These are phyloP conservation scores for Simplicillium sp. DNA, from an alignment of 2,329 filamentous ascomycete species.

Conservation along the genomic window DNA sequence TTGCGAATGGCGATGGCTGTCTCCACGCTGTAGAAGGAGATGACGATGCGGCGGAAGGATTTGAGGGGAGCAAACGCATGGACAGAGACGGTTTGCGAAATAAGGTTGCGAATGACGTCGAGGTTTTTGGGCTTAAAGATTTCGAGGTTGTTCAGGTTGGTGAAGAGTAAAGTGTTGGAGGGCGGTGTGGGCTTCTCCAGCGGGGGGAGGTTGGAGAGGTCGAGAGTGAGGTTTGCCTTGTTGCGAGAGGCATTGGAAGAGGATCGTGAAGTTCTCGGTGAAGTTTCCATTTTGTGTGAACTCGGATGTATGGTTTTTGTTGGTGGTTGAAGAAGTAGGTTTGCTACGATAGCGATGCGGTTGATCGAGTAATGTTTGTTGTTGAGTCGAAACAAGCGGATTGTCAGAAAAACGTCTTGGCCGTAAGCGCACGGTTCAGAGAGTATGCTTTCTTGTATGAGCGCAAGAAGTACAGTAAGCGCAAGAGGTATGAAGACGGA, in stretches of 20 bases:
- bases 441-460: too few species aligned
- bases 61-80: slow-evolving; percentile 74
- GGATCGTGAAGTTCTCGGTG: slow-evolving; percentile 27
- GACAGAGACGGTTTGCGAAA: slow-evolving; percentile 59
- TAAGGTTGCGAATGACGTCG: slow-evolving; percentile 61
- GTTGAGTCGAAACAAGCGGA: too few species aligned
- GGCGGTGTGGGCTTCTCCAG: slow-evolving; percentile 62
- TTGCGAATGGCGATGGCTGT: slow-evolving; percentile 62
- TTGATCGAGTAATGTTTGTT: neutral
- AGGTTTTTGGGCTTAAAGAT: slow-evolving; percentile 70
- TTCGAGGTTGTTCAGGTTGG: slow-evolving; percentile 63
- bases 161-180: slow-evolving; percentile 78
- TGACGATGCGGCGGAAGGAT: slow-evolving; percentile 72
- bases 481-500: too few species aligned
- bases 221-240: slow-evolving; percentile 53
- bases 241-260: slow-evolving; percentile 37
- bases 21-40: slow-evolving; percentile 64
- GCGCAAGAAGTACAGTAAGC: too few species aligned
- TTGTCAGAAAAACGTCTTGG: too few species aligned
- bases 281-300: slow-evolving; percentile 21
- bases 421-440: too few species aligned
- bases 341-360: neutral
- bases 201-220: slow-evolving; percentile 63
- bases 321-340: neutral
- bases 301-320: slow-evolving; percentile 7